Conservation (phyloP, 2,329 filamentous ascomycete species). For the Teratosphaeria nubilosa region DNA sequence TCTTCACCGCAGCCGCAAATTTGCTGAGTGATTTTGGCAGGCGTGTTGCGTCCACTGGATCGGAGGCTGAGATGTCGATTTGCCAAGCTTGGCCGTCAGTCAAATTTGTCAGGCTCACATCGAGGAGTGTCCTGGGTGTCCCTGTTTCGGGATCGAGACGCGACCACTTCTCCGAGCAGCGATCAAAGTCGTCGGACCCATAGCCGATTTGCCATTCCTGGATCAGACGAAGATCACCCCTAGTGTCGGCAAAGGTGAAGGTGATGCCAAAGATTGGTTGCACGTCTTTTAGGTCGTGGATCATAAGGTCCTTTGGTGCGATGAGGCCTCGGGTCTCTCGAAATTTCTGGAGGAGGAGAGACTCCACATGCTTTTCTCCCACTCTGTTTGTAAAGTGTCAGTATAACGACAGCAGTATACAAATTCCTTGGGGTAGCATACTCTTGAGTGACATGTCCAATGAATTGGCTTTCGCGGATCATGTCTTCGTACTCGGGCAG, state of each 20-base stretch:
- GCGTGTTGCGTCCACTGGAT: conserved; percentile 8
- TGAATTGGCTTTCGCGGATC: conserved; percentile 20
- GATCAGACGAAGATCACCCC: conserved; percentile 15
- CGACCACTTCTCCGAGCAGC: conserved; percentile 15
- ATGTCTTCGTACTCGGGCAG: conserved; percentile 25
- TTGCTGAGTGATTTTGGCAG: conserved; percentile 7
- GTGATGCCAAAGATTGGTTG: conserved; percentile 19
- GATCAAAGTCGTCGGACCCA: conserved; percentile 4
- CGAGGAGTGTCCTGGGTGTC: conserved; percentile 13
- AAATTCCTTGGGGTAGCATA: conserved; percentile 9
- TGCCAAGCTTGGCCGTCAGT: conserved; percentile 21
- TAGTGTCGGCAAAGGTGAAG: conserved; percentile 17
- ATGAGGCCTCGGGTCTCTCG: conserved; percentile 14
- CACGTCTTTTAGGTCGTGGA: conserved; percentile 14
- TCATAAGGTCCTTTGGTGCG: conserved; percentile 12
- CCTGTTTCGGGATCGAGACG: conserved; percentile 17
- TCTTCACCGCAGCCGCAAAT: conserved; percentile 13
- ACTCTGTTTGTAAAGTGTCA: conserved; percentile 11
- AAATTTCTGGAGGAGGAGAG: conserved; percentile 10
- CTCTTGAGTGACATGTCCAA: conserved; percentile 23
- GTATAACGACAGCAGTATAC: background rate
- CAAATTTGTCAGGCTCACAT: conserved; percentile 19
- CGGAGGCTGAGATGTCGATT: conserved; percentile 18
- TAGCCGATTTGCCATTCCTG: conserved; percentile 17
- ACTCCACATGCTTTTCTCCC: conserved; percentile 15